Evolutionary conservation across 768 basidiomycete genomes (phyloP).

Genomic region (Termitomyces sp.): DNA sequence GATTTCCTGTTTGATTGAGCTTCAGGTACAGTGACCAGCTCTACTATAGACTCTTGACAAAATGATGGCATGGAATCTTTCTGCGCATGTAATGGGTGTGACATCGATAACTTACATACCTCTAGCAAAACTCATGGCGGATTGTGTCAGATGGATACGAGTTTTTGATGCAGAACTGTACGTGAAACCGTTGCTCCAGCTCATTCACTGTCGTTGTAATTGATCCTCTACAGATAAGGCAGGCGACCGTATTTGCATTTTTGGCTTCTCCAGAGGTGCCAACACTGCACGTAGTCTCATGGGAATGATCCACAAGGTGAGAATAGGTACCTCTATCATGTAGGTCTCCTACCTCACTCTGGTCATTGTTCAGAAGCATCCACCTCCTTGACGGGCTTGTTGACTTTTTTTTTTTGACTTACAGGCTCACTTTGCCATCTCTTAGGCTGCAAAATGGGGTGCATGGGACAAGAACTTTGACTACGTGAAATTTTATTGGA

Average conservation of each 20-base stretch:
- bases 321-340: neutral
- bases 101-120: neutral
- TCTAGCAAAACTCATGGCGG: neutral
- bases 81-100: slow-evolving; percentile 49
- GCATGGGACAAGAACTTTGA: slow-evolving; percentile 7
- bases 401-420: too few relatives aligned
- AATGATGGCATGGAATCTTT: slow-evolving; percentile 45
- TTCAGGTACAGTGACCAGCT: neutral
- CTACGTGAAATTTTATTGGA: slow-evolving; percentile 10
- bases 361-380: too few relatives aligned
- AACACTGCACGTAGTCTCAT: slow-evolving; percentile 52
- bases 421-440: slow-evolving; percentile 9
- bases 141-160: slow-evolving; percentile 42
- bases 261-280: slow-evolving; percentile 62
- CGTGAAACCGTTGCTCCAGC: neutral
- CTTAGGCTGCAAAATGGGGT: slow-evolving; percentile 9
- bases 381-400: too few relatives aligned
- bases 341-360: slow-evolving; percentile 32
- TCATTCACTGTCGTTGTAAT: neutral
- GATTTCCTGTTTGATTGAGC: neutral
- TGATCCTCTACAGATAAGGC: slow-evolving; percentile 4
- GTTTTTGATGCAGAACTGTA: slow-evolving; percentile 60
- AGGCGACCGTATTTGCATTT: slow-evolving; percentile 57
- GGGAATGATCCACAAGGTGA: slow-evolving; percentile 58
- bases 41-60: slow-evolving; percentile 35